phyloP scores from a whole-genome alignment of 495 filamentous ascomycete species.

The Tuber microsphaerosporum region DNA sequence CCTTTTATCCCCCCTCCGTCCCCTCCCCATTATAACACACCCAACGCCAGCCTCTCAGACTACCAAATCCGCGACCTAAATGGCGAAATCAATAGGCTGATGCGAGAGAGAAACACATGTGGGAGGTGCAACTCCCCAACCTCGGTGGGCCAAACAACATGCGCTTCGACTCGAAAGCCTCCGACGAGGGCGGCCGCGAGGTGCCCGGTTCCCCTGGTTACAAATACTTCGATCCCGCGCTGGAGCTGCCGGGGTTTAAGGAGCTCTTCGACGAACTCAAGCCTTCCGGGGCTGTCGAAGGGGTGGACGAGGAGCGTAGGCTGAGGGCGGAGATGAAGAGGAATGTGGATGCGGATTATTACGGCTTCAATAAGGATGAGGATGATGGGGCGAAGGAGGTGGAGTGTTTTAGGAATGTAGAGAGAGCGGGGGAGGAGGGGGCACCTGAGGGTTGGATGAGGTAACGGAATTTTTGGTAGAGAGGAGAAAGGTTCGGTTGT shows the following conservation, averaged over 20 bases:
- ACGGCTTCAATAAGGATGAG: constrained; percentile 89
- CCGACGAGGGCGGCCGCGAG: constrained; percentile 86
- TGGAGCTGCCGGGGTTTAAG: constrained; percentile 89
- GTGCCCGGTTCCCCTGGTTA: constrained; percentile 60
- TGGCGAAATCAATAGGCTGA: constrained; percentile 98
- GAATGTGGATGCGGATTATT: constrained; percentile 89
- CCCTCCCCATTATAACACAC: background rate
- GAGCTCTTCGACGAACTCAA: constrained; percentile 84
- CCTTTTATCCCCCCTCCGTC: background rate
- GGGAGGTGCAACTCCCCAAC: constrained; percentile 92
- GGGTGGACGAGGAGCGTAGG: constrained; percentile 55
- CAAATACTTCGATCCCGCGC: constrained; percentile 80
- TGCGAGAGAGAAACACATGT: constrained; percentile 97
- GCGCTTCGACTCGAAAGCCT: constrained; percentile 74
- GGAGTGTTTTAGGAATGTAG: constrained; percentile 60
- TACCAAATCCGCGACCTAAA: constrained; percentile 97
- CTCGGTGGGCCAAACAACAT: constrained; percentile 96
- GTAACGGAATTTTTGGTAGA: constrained; percentile 90
- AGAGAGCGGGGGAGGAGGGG: constrained; percentile 45
- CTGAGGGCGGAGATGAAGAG: constrained; percentile 61
- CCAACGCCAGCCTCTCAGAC: constrained; percentile 62
- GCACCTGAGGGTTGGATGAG: constrained; percentile 61
- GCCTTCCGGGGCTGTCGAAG: constrained; percentile 51
- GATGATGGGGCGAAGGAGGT: constrained; percentile 86
- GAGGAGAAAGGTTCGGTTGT: constrained; percentile 66